phyloP scores from a whole-genome alignment of 192 early-diverging fungal genomes.

The Coemansia sp. region DNA sequence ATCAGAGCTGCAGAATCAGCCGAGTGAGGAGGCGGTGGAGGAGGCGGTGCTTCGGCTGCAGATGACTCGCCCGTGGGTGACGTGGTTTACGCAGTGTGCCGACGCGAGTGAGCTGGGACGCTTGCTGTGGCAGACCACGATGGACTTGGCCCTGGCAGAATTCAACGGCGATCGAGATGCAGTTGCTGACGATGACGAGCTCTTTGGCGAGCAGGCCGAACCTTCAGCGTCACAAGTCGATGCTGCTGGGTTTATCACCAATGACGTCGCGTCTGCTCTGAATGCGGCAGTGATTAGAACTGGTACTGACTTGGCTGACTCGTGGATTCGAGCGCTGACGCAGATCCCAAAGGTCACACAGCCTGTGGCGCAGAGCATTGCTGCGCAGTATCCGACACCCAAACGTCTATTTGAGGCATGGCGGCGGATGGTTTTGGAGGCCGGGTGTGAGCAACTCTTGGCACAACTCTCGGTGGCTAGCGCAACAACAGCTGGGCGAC shows the following conservation, averaged over 20 bases:
- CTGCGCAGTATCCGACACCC: constrained; percentile 35
- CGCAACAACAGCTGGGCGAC: constrained; percentile 18
- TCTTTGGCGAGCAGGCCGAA: background rate
- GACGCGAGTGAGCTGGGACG: constrained; percentile 25
- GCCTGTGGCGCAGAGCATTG: constrained; percentile 39
- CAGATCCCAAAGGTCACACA: constrained; percentile 47
- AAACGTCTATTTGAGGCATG: constrained; percentile 33
- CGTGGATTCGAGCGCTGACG: constrained; percentile 40
- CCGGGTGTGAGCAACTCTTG: constrained; percentile 25
- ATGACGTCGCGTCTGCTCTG: constrained; percentile 17
- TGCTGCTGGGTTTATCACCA: constrained; percentile 14
- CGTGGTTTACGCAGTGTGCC: constrained; percentile 42
- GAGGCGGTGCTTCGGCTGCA: constrained; percentile 31
- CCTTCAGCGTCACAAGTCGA: background rate
- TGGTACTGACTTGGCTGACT: constrained; percentile 33
- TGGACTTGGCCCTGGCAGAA: constrained; percentile 33
- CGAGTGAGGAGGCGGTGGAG: constrained; percentile 23
- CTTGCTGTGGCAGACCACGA: constrained; percentile 36
- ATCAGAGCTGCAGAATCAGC: background rate
- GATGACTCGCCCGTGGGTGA: constrained; percentile 30
- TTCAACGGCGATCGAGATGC: background rate
- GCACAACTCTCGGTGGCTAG: constrained; percentile 21
- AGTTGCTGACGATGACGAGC: background rate
- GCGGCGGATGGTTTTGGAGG: background rate
- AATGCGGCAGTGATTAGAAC: constrained; percentile 24